A percentile compares a stretch with the other conserved stretches of the same genome.
These are phyloP conservation scores for Scedosporium apiospermum DNA, from an alignment of 2,329 filamentous ascomycete genomes.

Conservation along the genomic window DNA sequence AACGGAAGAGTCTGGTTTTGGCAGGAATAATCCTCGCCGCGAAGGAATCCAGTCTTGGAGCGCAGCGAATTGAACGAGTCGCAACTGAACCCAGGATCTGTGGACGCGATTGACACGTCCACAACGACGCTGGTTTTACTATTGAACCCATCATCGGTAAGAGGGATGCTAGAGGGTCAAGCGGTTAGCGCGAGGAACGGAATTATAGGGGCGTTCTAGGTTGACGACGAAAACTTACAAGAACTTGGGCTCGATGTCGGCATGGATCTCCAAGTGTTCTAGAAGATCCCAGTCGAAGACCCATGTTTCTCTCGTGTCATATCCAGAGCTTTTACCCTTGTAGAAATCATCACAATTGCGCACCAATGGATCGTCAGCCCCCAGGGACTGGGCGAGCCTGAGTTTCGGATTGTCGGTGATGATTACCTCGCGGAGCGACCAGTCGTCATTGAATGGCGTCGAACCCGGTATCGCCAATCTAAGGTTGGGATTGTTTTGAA, in stretches of 20 bases:
- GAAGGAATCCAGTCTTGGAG: neutral
- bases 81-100: neutral
- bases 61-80: neutral
- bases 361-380: neutral
- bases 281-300: neutral
- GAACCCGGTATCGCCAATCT: neutral
- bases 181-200: neutral
- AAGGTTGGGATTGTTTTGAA: neutral
- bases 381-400: neutral
- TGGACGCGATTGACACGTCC: neutral
- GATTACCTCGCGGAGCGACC: neutral
- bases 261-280: neutral
- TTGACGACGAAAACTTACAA: neutral
- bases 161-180: neutral
- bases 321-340: neutral
- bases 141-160: neutral
- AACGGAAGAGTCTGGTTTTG: neutral
- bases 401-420: neutral
- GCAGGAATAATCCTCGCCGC: neutral
- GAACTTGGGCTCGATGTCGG: neutral
- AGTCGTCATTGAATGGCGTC: neutral
- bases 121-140: neutral
- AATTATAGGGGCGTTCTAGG: neutral
- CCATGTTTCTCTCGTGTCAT: neutral
- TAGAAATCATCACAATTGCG: neutral